Conservation (phyloP, 345 rosid genomes). For the Eucalyptus regnans region DNA sequence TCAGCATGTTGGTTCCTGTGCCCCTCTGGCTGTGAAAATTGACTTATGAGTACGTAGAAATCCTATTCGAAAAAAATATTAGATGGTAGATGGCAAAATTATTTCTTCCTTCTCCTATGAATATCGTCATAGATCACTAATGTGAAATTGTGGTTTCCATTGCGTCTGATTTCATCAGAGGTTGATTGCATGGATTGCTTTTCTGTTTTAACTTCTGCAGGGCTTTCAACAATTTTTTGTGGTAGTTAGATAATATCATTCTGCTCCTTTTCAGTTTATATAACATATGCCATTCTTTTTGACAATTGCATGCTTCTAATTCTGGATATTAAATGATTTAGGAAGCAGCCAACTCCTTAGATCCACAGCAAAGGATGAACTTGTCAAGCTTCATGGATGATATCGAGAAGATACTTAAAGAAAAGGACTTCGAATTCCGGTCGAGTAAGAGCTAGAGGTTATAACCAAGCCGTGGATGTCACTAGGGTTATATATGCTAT, state of each 20-base stretch:
- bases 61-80: background rate
- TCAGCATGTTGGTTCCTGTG: background rate
- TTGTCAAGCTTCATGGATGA: constrained; percentile 33
- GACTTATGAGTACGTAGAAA: background rate
- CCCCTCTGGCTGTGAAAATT: background rate
- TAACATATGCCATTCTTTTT: background rate
- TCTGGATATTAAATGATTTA: constrained; percentile 1
- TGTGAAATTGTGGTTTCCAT: background rate
- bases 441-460: background rate
- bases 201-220: background rate
- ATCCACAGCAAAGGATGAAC: constrained; percentile 12
- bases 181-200: background rate
- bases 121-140: background rate
- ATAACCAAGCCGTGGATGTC: background rate
- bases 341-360: constrained; percentile 39
- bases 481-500: background rate
- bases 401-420: constrained; percentile 21
- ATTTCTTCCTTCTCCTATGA: background rate
- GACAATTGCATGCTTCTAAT: background rate
- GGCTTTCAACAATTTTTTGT: background rate
- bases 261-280: background rate
- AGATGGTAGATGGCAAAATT: background rate
- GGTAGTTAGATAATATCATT: background rate
- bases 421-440: background rate
- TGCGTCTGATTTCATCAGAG: background rate